Evolutionary conservation across 2,329 filamentous ascomycete species (phyloP).

Genomic region (Myriosclerotinia duriaeana): DNA sequence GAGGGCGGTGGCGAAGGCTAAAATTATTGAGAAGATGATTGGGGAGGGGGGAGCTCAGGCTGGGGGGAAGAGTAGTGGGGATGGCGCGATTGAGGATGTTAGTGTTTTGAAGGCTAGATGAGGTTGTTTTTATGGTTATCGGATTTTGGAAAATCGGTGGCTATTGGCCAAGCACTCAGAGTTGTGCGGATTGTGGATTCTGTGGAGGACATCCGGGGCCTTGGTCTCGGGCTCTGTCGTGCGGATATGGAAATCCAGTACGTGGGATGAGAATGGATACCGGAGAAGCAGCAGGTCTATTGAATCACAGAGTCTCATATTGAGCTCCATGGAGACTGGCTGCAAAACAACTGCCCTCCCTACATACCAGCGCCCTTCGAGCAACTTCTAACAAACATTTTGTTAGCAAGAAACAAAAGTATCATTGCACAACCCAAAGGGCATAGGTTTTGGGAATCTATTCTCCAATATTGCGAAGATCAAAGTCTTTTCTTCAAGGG

Average conservation of each 20-base stretch:
- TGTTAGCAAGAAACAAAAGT: not conserved
- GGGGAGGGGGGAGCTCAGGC: constrained; percentile 44
- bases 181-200: not conserved
- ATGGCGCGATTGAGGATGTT: constrained; percentile 50
- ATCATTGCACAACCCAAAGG: no score
- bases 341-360: not conserved
- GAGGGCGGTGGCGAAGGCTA: constrained; percentile 77
- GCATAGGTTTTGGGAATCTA: not conserved
- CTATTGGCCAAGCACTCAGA: not conserved
- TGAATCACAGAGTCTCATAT: not conserved
- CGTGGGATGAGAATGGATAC: not conserved
- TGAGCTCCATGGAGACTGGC: not conserved
- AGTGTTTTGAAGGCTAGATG: constrained; percentile 37
- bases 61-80: constrained; percentile 30
- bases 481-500: not conserved
- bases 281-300: not conserved
- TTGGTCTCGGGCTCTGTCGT: not conserved
- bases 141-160: not conserved
- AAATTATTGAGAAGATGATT: constrained; percentile 74
- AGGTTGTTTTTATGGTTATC: not conserved
- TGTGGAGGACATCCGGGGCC: not conserved
- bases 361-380: no score
- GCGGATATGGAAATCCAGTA: not conserved
- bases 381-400: not conserved
- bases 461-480: not conserved